Evolutionary conservation across 495 filamentous ascomycete species (phyloP), one percentile per base, ranked within the genome.

Genomic region (Penicillium longicatenatum): DNA sequence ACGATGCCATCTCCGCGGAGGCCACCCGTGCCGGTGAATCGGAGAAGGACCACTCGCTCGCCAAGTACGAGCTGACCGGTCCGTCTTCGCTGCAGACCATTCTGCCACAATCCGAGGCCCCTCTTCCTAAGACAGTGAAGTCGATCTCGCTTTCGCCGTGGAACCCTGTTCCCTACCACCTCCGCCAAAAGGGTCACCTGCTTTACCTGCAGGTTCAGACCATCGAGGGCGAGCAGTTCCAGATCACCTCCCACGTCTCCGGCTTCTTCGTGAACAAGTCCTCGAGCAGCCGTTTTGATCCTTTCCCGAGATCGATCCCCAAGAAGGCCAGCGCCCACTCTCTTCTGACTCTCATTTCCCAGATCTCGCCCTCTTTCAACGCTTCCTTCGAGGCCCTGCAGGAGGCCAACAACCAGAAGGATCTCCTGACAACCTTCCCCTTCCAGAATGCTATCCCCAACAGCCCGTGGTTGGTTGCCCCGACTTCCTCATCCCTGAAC

Each of bases 251-350:
- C 7, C 90, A 96, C 66, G 88, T 95, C 46, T 90, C 91, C 10
- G 95, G 95, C 5, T 99, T 99, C 78, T 98, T 87, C 73, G 90
- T 97, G 60, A 98, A 96, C 83, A 94, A 90, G 69, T 95, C 86
- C 35, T 89, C 89, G 45, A 94, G 90, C 71, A 82, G 74, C 79
- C 93, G 90, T 77, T 99, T 99, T 65, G 93, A 98, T 72, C 95
- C 95, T 11, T 84, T 84, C 57, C 92, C 91, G 29, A 83, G 86
- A 61, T 76, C 76, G 51, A 77, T 83, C 39, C 86, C 86, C 44
- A 95, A 94, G 71, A 68, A 80, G 52, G 75, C 79, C 57, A 81
- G 81, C 41, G 85, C 92, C 8, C 95, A 97, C 72, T 98, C 95
- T 2, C 84, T 99, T 37, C 84, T 97, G 43, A 87, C 84, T 20